Evolutionary conservation across 768 basidiomycete genomes (phyloP), one percentile per base, ranked within the genome.

Genomic region (Lentinula sp.): DNA sequence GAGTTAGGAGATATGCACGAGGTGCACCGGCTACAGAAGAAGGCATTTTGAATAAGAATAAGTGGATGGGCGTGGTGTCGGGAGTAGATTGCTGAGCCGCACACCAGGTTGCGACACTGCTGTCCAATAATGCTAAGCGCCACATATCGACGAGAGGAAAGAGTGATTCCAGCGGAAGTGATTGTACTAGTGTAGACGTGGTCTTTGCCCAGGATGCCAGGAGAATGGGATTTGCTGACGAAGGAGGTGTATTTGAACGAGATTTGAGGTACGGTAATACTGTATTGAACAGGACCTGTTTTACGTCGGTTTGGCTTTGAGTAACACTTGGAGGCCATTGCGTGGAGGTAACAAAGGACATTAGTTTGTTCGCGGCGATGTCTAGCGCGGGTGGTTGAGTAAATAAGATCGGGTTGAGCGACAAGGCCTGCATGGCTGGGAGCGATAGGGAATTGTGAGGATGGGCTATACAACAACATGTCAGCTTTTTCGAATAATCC

Each of bases 121-220:
- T 76, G 69, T 92, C 87, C 20, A 95, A 81, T 16, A 91, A 70
- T 0, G 87, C 88, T 9, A 95, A 78, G 1, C 93, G 80, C 88
- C 92, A 91, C 64, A 95, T 77, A 68, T 96, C 94, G 10, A 86
- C 81, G 4, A 95, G 69, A 0, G 94, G 93, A 76, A 95, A 96
- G 35, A 93, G 77, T 42, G 83, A 75, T 8, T 79, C 77, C 0
- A 77, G 59, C 0, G 82, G 78, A 1, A 95, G 81, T 3, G 73
- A 74, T 9, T 70, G 61, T 0, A 70, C 68, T 1, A 93, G 71
- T 0, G 71, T 66, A 5, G 64, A 67, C 3, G 85, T 85, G 3
- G 77, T 74, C 12, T 76, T 72, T 0, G 79, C 69, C 85, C 85
- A 90, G 2, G 72, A 66, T 8, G 69, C 69, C n/a, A 85, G 73